A percentile compares a stretch with the other conserved stretches of the same genome.
These are phyloP conservation scores for Amaranthus hypochondriacus DNA, from an alignment of 148 eudicot genomes.

Conservation along the genomic window DNA sequence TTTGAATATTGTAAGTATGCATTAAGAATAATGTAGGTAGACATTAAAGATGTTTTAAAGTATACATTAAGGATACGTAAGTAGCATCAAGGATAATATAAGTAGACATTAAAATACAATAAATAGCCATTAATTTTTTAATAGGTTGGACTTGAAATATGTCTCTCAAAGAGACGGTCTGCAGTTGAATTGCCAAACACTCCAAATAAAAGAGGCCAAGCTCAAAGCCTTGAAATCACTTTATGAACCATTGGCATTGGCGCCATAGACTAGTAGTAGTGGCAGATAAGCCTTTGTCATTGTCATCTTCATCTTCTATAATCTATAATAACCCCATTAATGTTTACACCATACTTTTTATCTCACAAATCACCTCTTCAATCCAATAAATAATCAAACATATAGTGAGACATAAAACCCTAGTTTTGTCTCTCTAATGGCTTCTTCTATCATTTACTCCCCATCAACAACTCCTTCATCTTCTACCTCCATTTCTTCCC, in stretches of 20 bases:
- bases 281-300: constrained; percentile 21
- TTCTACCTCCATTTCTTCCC: constrained; percentile 17
- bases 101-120: too few species aligned
- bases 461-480: constrained; percentile 25
- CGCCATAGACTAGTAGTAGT: constrained; percentile 18
- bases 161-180: too few species aligned
- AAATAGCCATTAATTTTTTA: too few species aligned
- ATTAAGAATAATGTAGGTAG: too few species aligned
- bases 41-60: too few species aligned
- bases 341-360: neutral
- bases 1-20: too few species aligned
- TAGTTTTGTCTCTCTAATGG: constrained; percentile 23
- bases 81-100: too few species aligned
- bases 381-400: neutral
- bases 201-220: constrained; percentile 5
- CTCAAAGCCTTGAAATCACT: neutral
- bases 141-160: too few species aligned
- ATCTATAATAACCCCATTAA: neutral
- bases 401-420: neutral
- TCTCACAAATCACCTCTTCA: neutral
- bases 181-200: too few species aligned
- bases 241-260: constrained; percentile 7
- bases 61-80: too few species aligned
- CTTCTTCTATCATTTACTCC: constrained; percentile 33
- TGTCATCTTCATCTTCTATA: too few species aligned